Evolutionary conservation across 75 land plant genomes (phyloP), one percentile per base, ranked within the genome.

Genomic region (Picea glauca): DNA sequence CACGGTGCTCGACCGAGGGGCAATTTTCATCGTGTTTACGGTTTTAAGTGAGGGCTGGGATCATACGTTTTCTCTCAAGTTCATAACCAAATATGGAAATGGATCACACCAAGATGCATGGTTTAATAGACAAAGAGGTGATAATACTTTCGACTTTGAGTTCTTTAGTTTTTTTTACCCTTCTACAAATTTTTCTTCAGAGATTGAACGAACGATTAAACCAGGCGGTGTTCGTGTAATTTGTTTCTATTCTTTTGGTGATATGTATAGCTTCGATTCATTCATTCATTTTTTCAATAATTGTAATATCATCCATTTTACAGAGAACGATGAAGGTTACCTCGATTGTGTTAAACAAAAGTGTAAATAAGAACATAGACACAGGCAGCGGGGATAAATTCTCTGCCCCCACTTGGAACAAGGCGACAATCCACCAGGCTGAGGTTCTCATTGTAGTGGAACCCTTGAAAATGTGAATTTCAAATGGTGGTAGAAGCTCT

Each of bases 331-430:
- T 57, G 80, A 81, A 38, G 30, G 72, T 30, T 76, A 84, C 50
- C 85, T 85, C 54, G 30, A 66, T 86, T 13, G 81, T 80, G 1
- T 83, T 87, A 18, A 73, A 80, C 62, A 84, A 75, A 80, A 79
- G 70, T n/a, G 14, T 62, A 23, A 38, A 76, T 15, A 74, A 15
- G 77, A 15, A 5, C 81, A 33, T 58, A 40, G 58, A 81, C 67
- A 84, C 88, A 84, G 61, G 98, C 96, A 0, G 96, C 96, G 11
- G 93, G 96, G 98, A 74, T 89, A 6, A 31, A 4, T 76, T 62
- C 77, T 66, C 77, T 20, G 33, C 32, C 14, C 58, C 56, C 15
- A 81, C 87, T 9, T 78, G 31, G 7, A 82, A 78, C 58, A 78
- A 74, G 76, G 80, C 23, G 0, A 87, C 85, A 1, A 65, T 91